Conservation (phyloP, 768 basidiomycete species). For the Mycena pura region DNA sequence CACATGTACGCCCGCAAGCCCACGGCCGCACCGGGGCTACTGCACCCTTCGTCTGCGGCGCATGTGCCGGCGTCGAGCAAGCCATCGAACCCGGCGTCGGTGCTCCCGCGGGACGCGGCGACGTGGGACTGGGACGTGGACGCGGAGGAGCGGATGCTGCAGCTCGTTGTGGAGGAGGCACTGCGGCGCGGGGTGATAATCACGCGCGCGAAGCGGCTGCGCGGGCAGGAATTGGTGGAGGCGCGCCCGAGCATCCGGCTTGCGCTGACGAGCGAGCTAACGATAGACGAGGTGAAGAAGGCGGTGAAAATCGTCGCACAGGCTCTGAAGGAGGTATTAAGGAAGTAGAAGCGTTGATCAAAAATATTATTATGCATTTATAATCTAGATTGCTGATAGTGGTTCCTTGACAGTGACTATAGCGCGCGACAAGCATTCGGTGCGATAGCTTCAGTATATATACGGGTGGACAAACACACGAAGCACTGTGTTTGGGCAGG, state of each 20-base stretch:
- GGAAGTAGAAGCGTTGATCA: too few species aligned
- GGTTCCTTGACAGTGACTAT: too few species aligned
- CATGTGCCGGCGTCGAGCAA: constrained; percentile 41
- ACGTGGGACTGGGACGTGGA: constrained; percentile 64
- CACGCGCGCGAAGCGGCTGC: constrained; percentile 82
- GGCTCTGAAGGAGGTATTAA: constrained; percentile 76
- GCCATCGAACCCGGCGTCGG: constrained; percentile 56
- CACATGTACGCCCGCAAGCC: constrained; percentile 71
- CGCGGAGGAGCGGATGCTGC: constrained; percentile 79
- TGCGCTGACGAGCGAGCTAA: constrained; percentile 78
- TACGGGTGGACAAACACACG: too few species aligned
- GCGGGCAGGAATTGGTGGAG: constrained; percentile 85
- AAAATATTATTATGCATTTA: too few species aligned
- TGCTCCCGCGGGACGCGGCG: constrained; percentile 52
- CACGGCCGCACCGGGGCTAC: constrained; percentile 22
- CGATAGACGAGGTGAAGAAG: constrained; percentile 92
- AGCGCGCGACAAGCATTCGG: too few species aligned
- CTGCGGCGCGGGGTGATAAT: constrained; percentile 83
- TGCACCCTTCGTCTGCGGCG: constrained; percentile 34
- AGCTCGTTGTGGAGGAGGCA: constrained; percentile 92
- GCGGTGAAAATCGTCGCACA: constrained; percentile 76
- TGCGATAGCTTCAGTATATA: too few species aligned
- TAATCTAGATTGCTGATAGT: too few species aligned
- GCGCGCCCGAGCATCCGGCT: constrained; percentile 84
- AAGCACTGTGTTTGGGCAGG: too few species aligned